Evolutionary conservation across 352 stramenopile species (phyloP).

Genomic region (Peronospora destructor): DNA sequence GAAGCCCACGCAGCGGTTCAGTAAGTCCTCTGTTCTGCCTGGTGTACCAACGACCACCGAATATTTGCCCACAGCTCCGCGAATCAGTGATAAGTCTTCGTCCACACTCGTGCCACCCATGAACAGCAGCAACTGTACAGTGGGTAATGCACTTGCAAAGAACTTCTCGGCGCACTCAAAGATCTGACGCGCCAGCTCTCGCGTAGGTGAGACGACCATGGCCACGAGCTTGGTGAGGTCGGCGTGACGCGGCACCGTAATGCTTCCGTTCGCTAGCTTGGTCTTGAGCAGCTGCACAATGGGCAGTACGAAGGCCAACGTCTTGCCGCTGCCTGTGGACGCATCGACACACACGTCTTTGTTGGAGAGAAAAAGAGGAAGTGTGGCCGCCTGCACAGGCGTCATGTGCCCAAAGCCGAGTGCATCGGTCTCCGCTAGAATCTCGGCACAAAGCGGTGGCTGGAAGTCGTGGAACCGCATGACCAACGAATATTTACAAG

Average conservation of each 20-base stretch:
- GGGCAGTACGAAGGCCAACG: constrained; percentile 91
- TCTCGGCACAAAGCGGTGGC: constrained; percentile 63
- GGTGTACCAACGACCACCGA: constrained; percentile 80
- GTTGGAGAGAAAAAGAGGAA: constrained; percentile 91
- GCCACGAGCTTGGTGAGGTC: constrained; percentile 62
- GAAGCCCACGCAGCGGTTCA: constrained; percentile 68
- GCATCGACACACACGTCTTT: constrained; percentile 93
- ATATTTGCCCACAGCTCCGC: constrained; percentile 48
- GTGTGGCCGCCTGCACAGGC: constrained; percentile 83
- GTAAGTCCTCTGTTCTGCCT: constrained; percentile 82
- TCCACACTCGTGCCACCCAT: constrained; percentile 87
- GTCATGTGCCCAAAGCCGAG: constrained; percentile 88
- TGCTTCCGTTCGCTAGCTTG: constrained; percentile 53
- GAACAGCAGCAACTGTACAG: constrained; percentile 81
- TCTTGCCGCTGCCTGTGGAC: constrained; percentile 94
- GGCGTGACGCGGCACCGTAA: constrained; percentile 42
- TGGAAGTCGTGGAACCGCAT: constrained; percentile 84
- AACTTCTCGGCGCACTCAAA: constrained; percentile 66
- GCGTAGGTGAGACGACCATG: constrained; percentile 85
- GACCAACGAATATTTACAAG: background rate
- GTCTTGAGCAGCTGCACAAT: constrained; percentile 87
- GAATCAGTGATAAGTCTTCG: constrained; percentile 71
- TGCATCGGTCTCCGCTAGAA: constrained; percentile 62
- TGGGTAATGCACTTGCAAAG: constrained; percentile 48
- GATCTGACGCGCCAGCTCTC: constrained; percentile 85